Conservation (phyloP, 2,329 filamentous ascomycete genomes). For the Colletotrichum abscissum region DNA sequence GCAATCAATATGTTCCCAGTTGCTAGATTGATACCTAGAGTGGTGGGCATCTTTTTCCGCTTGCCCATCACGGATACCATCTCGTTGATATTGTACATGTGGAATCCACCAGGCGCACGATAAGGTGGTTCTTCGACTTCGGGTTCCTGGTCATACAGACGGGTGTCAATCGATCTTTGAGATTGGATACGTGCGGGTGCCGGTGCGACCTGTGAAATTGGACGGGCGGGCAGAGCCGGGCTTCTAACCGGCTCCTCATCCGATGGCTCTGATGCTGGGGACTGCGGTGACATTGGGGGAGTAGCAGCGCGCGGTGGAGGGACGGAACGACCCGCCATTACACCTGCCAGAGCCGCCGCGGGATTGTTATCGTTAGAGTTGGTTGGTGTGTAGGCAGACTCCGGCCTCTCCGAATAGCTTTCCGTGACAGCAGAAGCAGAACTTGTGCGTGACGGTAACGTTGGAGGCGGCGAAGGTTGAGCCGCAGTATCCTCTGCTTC, state of each 20-base stretch:
- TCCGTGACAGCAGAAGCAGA: slow-evolving; percentile 5
- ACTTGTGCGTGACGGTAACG: slow-evolving; percentile 37
- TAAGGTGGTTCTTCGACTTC: slow-evolving; percentile 39
- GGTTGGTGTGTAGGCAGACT: slow-evolving; percentile 39
- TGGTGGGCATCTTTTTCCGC: slow-evolving; percentile 98
- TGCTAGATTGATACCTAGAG: slow-evolving; percentile 89
- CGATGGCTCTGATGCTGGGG: slow-evolving; percentile 39
- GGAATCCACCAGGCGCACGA: slow-evolving; percentile 78
- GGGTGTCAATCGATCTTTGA: slow-evolving; percentile 37
- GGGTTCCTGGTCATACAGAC: slow-evolving; percentile 38
- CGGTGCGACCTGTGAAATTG: slow-evolving; percentile 39
- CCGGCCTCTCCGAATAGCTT: slow-evolving; percentile 10
- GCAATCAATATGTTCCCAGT: slow-evolving; percentile 92
- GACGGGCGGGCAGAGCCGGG: slow-evolving; percentile 52
- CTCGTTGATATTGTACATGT: slow-evolving; percentile 96
- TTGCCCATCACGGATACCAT: slow-evolving; percentile 98
- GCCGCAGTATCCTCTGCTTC: slow-evolving; percentile 53
- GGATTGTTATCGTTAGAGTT: slow-evolving; percentile 52
- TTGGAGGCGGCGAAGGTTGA: slow-evolving; percentile 47
- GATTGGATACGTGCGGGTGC: slow-evolving; percentile 35
- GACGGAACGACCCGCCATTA: slow-evolving; percentile 61
- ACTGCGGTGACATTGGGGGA: slow-evolving; percentile 54
- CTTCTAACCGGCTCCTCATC: slow-evolving; percentile 47
- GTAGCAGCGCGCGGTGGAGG: slow-evolving; percentile 52
- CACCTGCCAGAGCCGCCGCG: slow-evolving; percentile 65